Evolutionary conservation across 306 rosid species (phyloP), one percentile per base, ranked within the genome.

Genomic region (Carpinus fangiana): DNA sequence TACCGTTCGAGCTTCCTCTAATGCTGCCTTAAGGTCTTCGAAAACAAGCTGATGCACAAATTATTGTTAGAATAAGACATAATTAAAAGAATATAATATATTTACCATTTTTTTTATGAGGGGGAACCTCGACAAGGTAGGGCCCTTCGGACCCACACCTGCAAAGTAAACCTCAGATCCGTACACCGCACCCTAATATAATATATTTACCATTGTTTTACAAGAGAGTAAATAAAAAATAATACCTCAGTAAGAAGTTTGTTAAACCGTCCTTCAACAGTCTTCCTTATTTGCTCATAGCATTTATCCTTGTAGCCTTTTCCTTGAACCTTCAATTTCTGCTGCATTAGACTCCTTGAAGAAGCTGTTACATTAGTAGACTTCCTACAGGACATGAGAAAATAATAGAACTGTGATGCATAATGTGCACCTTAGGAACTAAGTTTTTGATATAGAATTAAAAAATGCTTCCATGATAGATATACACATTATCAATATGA

Each of bases 301-400:
- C 98, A 95, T 84, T 90, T 92, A 83, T 95, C 98, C 85, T 87
- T 95, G 41, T 85, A 95, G 82, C 94, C 93, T 92, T 95, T 95
- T 70, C 98, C 96, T 70, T 86, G 94, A 83, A 81, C 87, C 87
- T 95, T 92, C 85, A 90, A 26, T 71, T 86, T 95, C 82, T 95
- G 98, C 74, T 87, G 98, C 4, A 86, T 72, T 69, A 90, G 67
- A 76, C 87, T 89, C 85, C 86, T 92, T 21, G 97, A 88, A 82
- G 94, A 88, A 77, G 89, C 88, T 61, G 36, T 70, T 71, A 85
- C 18, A 70, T 81, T 83, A 69, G 93, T 82, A 69, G 91, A 70
- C 76, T 85, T 92, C 82, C 98, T 92, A 93, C 74, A 73, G 75
- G 67, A 62, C 67, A 82, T 60, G 31, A 67, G 67, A 53, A 51